Conservation (phyloP, 2,329 filamentous ascomycete genomes). For the Bipolaris oryzae region DNA sequence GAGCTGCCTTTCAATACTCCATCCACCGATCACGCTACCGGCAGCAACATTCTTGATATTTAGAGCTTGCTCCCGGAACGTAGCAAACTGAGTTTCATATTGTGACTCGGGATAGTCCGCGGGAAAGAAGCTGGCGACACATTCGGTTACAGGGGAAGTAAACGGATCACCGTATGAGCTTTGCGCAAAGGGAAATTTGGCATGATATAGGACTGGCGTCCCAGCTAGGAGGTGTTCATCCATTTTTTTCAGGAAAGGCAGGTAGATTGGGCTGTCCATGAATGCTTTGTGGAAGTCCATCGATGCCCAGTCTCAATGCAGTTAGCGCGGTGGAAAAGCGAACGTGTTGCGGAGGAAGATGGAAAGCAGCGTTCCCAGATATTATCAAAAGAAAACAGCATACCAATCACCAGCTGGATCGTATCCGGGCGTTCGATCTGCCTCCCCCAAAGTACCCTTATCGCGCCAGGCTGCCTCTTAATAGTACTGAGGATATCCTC, state of each 20-base stretch:
- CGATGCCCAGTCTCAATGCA: conserved; percentile 52
- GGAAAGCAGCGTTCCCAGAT: background rate
- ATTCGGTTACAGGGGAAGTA: conserved; percentile 57
- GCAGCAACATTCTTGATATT: conserved; percentile 37
- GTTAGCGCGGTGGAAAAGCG: background rate
- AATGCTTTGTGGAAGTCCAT: conserved; percentile 51
- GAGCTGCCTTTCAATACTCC: conserved; percentile 44
- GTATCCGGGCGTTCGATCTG: conserved; percentile 49
- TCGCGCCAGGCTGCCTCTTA: conserved; percentile 45
- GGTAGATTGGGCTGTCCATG: conserved; percentile 45
- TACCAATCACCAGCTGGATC: conserved; percentile 51
- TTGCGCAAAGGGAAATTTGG: conserved; percentile 31
- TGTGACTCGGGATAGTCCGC: conserved; percentile 31
- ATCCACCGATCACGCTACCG: conserved; percentile 38
- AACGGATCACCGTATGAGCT: conserved; percentile 30
- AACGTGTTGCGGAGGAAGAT: too few species aligned
- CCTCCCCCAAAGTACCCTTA: conserved; percentile 45
- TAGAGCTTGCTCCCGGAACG: conserved; percentile 47
- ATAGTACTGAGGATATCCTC: conserved; percentile 45
- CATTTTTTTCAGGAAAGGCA: conserved; percentile 46
- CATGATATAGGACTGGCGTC: conserved; percentile 42
- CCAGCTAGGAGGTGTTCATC: conserved; percentile 33
- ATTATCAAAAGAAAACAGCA: conserved; percentile 22
- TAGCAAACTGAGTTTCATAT: conserved; percentile 40
- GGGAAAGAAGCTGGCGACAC: conserved; percentile 54